Conservation (phyloP, 495 filamentous ascomycete species). For the Clavariopsis aquatica region DNA sequence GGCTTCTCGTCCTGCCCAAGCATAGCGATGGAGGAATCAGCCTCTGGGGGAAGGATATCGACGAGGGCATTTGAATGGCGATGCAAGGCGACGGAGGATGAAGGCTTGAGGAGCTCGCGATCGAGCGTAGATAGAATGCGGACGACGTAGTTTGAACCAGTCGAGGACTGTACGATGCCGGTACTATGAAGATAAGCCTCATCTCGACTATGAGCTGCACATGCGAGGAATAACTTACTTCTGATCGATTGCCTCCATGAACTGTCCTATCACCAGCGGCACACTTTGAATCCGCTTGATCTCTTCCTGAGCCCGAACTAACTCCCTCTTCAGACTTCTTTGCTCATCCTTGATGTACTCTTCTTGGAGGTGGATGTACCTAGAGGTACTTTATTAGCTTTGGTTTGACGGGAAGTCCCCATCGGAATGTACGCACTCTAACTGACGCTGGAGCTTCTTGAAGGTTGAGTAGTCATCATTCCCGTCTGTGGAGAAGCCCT, state of each 20-base stretch:
- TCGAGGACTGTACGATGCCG: conserved; percentile 97
- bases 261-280: conserved; percentile 95
- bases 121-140: conserved; percentile 97
- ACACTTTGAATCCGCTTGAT: conserved; percentile 99
- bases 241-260: conserved; percentile 99
- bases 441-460: conserved; percentile 92
- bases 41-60: conserved; percentile 96
- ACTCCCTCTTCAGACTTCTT: conserved; percentile 92
- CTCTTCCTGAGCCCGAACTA: conserved; percentile 96
- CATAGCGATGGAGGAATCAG: conserved; percentile 98
- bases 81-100: conserved; percentile 94
- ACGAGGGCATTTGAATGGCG: conserved; percentile 98
- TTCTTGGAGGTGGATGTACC: conserved; percentile 96
- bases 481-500: conserved; percentile 76
- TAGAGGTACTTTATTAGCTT: conserved; percentile 48
- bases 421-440: conserved; percentile 64
- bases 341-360: conserved; percentile 99
- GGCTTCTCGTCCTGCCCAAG: conserved; percentile 94
- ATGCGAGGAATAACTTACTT: conserved; percentile 63
- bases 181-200: conserved; percentile 59
- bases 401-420: not conserved
- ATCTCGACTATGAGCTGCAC: not conserved
- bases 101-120: conserved; percentile 95
- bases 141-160: conserved; percentile 98
- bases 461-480: conserved; percentile 92